Base-by-base conservation (phyloP, 2,329 filamentous ascomycete genomes). In the Clarireedia paspali region DNA sequence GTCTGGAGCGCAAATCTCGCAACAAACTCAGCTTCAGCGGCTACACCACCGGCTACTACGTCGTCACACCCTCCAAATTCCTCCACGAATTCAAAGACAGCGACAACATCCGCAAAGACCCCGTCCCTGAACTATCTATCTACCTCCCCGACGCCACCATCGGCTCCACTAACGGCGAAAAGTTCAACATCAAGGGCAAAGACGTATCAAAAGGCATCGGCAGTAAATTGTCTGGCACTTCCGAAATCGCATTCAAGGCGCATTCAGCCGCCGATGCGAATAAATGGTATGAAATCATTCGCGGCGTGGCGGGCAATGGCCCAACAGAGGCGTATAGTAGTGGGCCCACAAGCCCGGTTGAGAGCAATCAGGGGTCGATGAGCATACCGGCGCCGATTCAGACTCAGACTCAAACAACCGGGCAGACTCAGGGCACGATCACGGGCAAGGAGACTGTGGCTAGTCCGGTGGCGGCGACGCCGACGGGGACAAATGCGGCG, bases 71-170 rank as follows among this genome's bases (percentile, higher is more conserved):
- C 0, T 82, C 88, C 56, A 90, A 89, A 67, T 99, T 87, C 74
- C 75, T 99, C 57, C 94, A 99, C 74, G 91, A 96, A 72, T 99
- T 95, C 79, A 95, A 95, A 74, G 91, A 95, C 67, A 87, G 89
- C 68, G 92, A 97, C 66, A 80, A 84, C 67, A 63, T 79, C 51
- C 77, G 79, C 48, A 74, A 82, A 65, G 89, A 95, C 59, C 89
- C 90, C 9, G 78, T 81, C 56, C 92, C 94, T 0, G 92, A 99
- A 70, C 77, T 94, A 42, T 94, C 88, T 14, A 83, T 99, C 63
- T 97, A 92, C 72, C 83, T 99, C 1, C 91, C 94, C 10, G 94
- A 99, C 65, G 95, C 92, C 64, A 73, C 85, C 47, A 81, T 97
- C 56, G 89, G 91, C 57, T 67, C 74, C 0, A 80, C 81, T 12